Evolutionary conservation across 2,329 filamentous ascomycete species (phyloP).

Genomic region (Trichoderma harzianum): DNA sequence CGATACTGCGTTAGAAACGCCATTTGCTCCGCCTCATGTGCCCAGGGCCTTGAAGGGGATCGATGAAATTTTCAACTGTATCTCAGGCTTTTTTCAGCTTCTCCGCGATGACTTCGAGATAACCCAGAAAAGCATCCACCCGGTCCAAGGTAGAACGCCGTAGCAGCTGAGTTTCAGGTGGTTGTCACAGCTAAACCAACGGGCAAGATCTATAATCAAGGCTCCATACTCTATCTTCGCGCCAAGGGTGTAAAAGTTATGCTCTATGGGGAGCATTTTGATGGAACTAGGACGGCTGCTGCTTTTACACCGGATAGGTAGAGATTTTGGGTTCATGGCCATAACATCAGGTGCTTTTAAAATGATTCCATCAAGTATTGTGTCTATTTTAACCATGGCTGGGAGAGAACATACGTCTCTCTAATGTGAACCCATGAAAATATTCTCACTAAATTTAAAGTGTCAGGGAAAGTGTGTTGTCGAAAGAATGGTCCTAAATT

Average conservation of each 20-base stretch:
- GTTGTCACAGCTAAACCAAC: neutral
- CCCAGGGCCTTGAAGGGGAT: neutral
- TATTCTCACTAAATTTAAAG: too few relatives aligned
- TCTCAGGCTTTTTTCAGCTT: neutral
- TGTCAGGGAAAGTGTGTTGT: too few relatives aligned
- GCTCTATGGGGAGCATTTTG: neutral
- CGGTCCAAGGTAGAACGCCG: neutral
- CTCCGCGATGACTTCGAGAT: neutral
- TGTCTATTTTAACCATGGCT: too few relatives aligned
- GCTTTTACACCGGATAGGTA: neutral
- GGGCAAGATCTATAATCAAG: neutral
- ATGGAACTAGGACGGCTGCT: neutral
- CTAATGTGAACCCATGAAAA: too few relatives aligned
- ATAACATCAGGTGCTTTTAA: too few relatives aligned
- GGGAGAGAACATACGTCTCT: too few relatives aligned
- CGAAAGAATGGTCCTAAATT: too few relatives aligned
- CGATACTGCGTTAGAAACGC: neutral
- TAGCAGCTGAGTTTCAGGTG: neutral
- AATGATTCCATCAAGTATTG: too few relatives aligned
- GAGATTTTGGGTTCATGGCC: neutral
- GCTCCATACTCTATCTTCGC: neutral
- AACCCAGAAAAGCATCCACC: neutral
- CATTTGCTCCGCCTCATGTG: neutral
- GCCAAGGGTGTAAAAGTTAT: neutral
- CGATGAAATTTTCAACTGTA: neutral